Percentiles rank a stretch among this genome's conserved stretches.
Conservation (phyloP, 2,329 filamentous ascomycete genomes). For the Apiospora sp. region DNA sequence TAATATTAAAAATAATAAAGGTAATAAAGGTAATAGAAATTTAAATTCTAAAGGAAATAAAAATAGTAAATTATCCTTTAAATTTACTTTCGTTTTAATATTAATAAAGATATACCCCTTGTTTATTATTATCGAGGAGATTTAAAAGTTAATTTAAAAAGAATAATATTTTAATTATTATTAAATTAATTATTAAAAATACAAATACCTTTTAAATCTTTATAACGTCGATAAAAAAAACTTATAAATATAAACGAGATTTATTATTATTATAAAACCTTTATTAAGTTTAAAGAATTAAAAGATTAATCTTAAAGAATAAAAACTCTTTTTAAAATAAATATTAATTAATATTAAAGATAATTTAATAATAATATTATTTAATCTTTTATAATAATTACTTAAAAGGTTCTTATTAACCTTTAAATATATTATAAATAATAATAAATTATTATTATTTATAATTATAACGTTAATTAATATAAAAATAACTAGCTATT, state of each 20-base stretch:
- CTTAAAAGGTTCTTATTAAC: background rate
- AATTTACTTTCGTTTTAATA: rapidly evolving
- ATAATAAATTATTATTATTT: background rate
- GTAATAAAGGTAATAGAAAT: background rate
- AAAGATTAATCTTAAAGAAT: background rate
- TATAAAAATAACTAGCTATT: no score
- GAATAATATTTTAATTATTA: background rate
- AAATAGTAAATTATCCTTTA: background rate
- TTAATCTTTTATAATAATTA: background rate
- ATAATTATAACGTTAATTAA: no score
- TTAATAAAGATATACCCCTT: background rate
- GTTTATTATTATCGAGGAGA: background rate
- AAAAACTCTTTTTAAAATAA: background rate
- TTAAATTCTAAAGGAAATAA: background rate
- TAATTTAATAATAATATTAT: background rate
- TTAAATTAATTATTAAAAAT: background rate
- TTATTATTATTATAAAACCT: background rate
- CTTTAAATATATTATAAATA: background rate
- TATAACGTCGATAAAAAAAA: background rate
- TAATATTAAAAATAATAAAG: no score
- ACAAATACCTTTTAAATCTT: background rate
- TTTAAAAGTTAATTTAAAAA: background rate
- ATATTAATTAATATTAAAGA: background rate
- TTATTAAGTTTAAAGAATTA: background rate
- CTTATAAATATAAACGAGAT: background rate